Evolutionary conservation across 2,329 filamentous ascomycete genomes (phyloP).

Genomic region (Coleophoma cylindrospora): DNA sequence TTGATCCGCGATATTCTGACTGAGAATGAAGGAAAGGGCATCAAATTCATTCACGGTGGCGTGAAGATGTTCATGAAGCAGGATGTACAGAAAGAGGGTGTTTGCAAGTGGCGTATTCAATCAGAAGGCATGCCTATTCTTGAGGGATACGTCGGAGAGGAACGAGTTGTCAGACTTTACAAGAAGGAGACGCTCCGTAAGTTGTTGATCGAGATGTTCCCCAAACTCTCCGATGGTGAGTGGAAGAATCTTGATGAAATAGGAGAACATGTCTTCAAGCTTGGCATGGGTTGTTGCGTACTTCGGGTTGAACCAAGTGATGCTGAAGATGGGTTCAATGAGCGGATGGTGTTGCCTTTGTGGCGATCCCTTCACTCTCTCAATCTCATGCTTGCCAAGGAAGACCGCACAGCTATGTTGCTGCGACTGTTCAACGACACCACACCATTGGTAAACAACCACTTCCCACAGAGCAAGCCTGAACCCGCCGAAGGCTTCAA

Average conservation of each 20-base stretch:
- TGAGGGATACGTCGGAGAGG: conserved; percentile 80
- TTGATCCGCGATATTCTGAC: conserved; percentile 80
- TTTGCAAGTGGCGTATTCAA: conserved; percentile 94
- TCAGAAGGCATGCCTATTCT: conserved; percentile 88
- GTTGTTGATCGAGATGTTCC: conserved; percentile 94
- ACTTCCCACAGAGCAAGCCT: conserved; percentile 4
- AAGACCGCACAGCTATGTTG: conserved; percentile 89
- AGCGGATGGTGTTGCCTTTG: conserved; percentile 83
- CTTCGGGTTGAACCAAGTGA: conserved; percentile 75
- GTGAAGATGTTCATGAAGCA: conserved; percentile 99
- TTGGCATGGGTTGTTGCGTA: conserved; percentile 89
- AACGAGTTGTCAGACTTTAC: conserved; percentile 68
- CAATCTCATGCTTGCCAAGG: conserved; percentile 97
- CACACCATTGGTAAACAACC: conserved; percentile 67
- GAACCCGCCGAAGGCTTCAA: conserved; percentile 19
- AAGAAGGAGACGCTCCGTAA: conserved; percentile 75
- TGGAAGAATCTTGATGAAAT: conserved; percentile 82
- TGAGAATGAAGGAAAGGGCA: conserved; percentile 82
- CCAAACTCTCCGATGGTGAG: conserved; percentile 70
- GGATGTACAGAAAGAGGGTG: conserved; percentile 78
- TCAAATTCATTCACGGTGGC: conserved; percentile 94
- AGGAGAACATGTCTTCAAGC: conserved; percentile 71
- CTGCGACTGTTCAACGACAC: conserved; percentile 87
- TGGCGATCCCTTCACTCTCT: conserved; percentile 91
- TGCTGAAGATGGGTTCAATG: conserved; percentile 54